Evolutionary conservation across 768 basidiomycete species (phyloP), one percentile per base, ranked within the genome.

Genomic region (Mycena maculata): DNA sequence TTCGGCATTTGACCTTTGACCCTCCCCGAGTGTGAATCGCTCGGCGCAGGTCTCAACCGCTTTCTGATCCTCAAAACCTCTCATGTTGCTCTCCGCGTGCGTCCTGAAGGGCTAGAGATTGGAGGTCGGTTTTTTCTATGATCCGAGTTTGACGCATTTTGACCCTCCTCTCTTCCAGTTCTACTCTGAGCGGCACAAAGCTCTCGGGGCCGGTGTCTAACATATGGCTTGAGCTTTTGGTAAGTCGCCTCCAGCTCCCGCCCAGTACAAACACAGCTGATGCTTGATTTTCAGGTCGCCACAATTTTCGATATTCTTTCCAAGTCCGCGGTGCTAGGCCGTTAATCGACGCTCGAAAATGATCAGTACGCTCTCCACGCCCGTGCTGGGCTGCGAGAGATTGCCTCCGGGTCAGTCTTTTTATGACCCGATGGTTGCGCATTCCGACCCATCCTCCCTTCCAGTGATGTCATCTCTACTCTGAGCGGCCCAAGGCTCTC

Each of bases 1-100:
- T n/a, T n/a, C n/a, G n/a, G n/a, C 13, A 36, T 36, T 36, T 36
- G 33, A 36, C n/a, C 33, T 36, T 36, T 36, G 33, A 36, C 33
- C 33, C 33, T 36, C 33, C 52, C 36, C 52, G 52, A 38, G 52
- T 54, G 52, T 49, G 13, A 38, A 36, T 38, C 33, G 33, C 52
- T 54, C 33, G 22, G 52, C 48, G 7, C 48, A 6, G 15, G 3
- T 49, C 48, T 30, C 28, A 31, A 18, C 27, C 48, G 9, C 48
- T 49, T 31, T 18, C 6, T 3, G 30, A 20, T 4, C 27, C 23
- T 18, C 27, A 18, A 18, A 49, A 49, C 16, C 18, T 5, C 18
- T 13, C 9, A 4, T 28, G 8, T 49, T 28, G 27, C 48, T 30
- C 28, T 36, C 47, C 28, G 12, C 12, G 16, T 18, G 28, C 48